These are phyloP conservation scores for Coriolopsis trogii DNA, from an alignment of 1,284 basidiomycete species.

Conservation along the genomic window DNA sequence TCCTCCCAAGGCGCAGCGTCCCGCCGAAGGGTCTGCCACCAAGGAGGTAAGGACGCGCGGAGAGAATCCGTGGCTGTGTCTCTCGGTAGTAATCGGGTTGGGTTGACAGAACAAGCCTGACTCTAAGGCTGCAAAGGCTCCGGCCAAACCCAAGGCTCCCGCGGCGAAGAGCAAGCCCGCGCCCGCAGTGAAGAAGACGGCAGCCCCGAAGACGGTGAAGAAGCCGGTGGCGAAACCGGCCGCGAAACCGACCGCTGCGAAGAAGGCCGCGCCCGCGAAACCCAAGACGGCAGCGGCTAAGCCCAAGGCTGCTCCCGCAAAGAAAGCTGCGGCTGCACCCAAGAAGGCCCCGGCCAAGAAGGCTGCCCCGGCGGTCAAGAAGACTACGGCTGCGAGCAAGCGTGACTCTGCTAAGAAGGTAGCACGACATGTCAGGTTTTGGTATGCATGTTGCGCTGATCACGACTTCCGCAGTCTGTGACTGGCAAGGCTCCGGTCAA, in stretches of 20 bases:
- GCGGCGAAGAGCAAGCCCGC: conserved; percentile 24
- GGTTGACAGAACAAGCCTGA: conserved; percentile 60
- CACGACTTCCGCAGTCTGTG: conserved; percentile 40
- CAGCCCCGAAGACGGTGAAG: conserved; percentile 27
- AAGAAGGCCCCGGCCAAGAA: conserved; percentile 48
- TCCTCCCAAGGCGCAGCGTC: conserved; percentile 59
- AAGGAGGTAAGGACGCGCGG: conserved; percentile 62
- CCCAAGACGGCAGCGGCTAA: conserved; percentile 25
- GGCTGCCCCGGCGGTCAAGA: conserved; percentile 48
- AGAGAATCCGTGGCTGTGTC: conserved; percentile 8
- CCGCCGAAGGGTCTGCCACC: conserved; percentile 51
- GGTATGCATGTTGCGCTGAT: not conserved
- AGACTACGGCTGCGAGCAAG: conserved; percentile 47
- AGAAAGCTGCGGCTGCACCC: conserved; percentile 29
- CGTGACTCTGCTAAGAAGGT: conserved; percentile 62
- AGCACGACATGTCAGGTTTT: not conserved
- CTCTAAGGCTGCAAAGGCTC: conserved; percentile 30
- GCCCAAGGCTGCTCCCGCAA: conserved; percentile 28
- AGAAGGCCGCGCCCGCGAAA: conserved; percentile 25
- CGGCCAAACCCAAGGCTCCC: conserved; percentile 28
- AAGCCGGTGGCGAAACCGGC: conserved; percentile 30
- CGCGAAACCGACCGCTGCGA: conserved; percentile 27
- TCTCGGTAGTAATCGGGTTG: conserved; percentile 19
- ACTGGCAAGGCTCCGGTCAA: conserved; percentile 47
- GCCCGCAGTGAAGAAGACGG: conserved; percentile 28